Base-by-base conservation (phyloP, 192 early-diverging fungal species). In the Globomyces pollinis-pini region DNA sequence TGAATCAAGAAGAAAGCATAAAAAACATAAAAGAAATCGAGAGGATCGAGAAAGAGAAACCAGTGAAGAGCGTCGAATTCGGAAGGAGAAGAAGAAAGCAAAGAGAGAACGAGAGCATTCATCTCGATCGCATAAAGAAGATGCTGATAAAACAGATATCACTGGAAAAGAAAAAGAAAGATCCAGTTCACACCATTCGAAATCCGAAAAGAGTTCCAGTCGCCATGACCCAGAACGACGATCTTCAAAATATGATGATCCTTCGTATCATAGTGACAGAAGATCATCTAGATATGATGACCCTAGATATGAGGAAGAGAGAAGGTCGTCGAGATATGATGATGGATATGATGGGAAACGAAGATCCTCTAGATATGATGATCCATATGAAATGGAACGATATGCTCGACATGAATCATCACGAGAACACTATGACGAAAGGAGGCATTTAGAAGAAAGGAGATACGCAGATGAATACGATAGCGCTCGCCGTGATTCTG, bases 101-200 rank as follows among this genome's bases (percentile, higher is more conserved):
- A 15, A 21, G 52, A 54, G 21, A 54, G 52, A 39, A 54, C 29
- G 31, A 47, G 6, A 26, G 44, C 44, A 47, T 47, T 23, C 44
- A 26, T 20, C 23, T 21, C n/a, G 28, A 12, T 47, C 44, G 12
- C 23, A 47, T 26, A 47, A 26, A 26, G 44, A 47, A 47, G 44
- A 4, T 26, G 44, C 23, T 7, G 23, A 47, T 8, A 47, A 26
- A 26, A 15, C 3, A 26, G 2, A 26, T 47, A 20, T 20, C 5
- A 47, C 23, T 26, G 28, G n/a, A 26, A 26, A 47, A 47, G n/a
- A 15, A 31, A 33, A 29, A 39, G 36, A 24, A 13, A 12, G 31
- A 8, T 30, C 34, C 18, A 23, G 21, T 34, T n/a, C 12, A 18
- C 38, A 39, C 38, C 38, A 39, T 39, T 39, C 38, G 12, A 13